phyloP scores from a whole-genome alignment of 2,329 filamentous ascomycete species.

The Anisogramma anomala region DNA sequence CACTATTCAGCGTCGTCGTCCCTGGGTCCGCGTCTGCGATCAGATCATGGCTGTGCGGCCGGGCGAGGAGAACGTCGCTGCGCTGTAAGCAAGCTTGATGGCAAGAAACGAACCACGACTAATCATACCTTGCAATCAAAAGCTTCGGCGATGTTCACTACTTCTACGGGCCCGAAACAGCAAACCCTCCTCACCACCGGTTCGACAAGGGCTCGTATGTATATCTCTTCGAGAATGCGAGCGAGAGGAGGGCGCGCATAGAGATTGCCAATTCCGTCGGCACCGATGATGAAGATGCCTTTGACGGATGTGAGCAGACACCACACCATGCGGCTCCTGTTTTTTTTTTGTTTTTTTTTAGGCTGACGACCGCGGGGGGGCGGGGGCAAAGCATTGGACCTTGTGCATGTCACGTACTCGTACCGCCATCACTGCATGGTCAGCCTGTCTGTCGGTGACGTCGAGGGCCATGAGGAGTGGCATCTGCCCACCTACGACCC shows the following conservation, averaged over 20 bases:
- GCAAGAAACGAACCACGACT: conserved; percentile 14
- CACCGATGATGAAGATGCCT: conserved; percentile 66
- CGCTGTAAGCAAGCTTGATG: conserved; percentile 26
- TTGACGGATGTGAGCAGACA: conserved; percentile 55
- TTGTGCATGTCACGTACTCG: conserved; percentile 54
- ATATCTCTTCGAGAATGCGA: conserved; percentile 66
- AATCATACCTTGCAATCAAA: conserved; percentile 11
- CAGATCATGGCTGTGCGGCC: conserved; percentile 32
- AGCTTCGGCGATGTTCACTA: conserved; percentile 74
- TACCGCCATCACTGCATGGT: conserved; percentile 65
- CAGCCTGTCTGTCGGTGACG: conserved; percentile 50
- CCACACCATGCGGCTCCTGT: no score
- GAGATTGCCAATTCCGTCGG: conserved; percentile 68
- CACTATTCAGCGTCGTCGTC: no score
- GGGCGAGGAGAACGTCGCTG: conserved; percentile 36
- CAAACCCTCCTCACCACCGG: conserved; percentile 62
- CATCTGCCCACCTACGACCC: conserved; percentile 63
- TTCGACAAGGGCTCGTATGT: conserved; percentile 73
- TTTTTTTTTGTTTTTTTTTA: no score
- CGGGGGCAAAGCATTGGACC: conserved; percentile 46
- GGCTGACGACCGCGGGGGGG: conserved; percentile 55
- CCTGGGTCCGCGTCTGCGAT: neutral
- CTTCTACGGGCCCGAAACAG: conserved; percentile 57
- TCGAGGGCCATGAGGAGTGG: conserved; percentile 50
- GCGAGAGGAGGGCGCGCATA: conserved; percentile 54